Evolutionary conservation across 2,329 filamentous ascomycete genomes (phyloP).

Genomic region (Stemphylium beticola): DNA sequence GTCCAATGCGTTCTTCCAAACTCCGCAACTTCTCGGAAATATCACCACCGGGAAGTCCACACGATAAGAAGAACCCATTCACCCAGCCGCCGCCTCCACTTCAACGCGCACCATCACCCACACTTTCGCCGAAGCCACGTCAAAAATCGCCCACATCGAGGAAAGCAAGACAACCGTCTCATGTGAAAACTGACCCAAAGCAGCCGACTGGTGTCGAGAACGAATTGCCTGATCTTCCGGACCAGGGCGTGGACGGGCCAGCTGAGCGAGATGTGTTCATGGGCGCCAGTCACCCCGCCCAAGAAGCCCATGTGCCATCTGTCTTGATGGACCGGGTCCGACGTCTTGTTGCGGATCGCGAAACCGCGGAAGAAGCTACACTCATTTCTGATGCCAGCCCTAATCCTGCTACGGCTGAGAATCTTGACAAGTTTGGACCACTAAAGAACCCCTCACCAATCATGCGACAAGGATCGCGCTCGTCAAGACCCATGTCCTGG

Average conservation of each 20-base stretch:
- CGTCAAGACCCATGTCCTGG: slow-evolving; percentile 36
- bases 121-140: slow-evolving; percentile 23
- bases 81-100: slow-evolving; percentile 16
- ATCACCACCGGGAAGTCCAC: slow-evolving; percentile 32
- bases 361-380: slow-evolving; percentile 20
- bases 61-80: slow-evolving; percentile 4
- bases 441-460: slow-evolving; percentile 27
- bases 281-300: slow-evolving; percentile 18
- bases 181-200: slow-evolving; percentile 6
- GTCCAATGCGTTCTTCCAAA: slow-evolving; percentile 11
- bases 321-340: slow-evolving; percentile 37
- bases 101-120: slow-evolving; percentile 22
- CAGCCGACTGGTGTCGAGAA: slow-evolving; percentile 29
- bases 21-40: slow-evolving; percentile 30
- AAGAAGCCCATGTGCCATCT: slow-evolving; percentile 30
- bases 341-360: slow-evolving; percentile 28
- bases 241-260: slow-evolving; percentile 2
- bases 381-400: slow-evolving; percentile 10
- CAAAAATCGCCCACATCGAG: slow-evolving; percentile 25
- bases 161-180: slow-evolving; percentile 15
- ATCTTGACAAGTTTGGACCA: slow-evolving; percentile 16
- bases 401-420: slow-evolving; percentile 20
- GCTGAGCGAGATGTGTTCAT: slow-evolving; percentile 18
- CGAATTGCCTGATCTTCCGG: slow-evolving; percentile 27
- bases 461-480: slow-evolving; percentile 31